phyloP scores from a whole-genome alignment of 345 rosid species.

The Sisymbrium altissimum region DNA sequence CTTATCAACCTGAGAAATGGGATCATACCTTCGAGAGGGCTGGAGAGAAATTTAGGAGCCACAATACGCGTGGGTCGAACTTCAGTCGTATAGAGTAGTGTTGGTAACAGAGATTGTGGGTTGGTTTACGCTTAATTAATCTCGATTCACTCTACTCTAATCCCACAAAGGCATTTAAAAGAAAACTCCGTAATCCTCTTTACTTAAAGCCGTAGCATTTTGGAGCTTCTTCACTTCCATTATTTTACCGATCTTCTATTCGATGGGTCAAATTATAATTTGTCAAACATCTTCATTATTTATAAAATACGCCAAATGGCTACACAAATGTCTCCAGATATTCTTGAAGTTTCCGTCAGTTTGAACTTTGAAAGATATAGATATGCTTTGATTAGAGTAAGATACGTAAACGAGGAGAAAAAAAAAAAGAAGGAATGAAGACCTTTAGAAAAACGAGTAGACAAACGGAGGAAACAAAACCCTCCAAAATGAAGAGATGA shows the following conservation, averaged over 20 bases:
- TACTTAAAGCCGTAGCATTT: background rate
- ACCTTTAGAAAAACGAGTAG: slow-evolving; percentile 2
- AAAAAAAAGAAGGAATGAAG: background rate
- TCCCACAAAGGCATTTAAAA: background rate
- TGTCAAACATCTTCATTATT: background rate
- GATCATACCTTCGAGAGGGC: no score
- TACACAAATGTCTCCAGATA: background rate
- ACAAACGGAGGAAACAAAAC: background rate
- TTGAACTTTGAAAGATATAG: background rate
- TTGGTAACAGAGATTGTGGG: background rate
- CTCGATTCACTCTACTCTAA: background rate
- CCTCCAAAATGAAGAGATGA: background rate
- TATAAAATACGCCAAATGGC: background rate
- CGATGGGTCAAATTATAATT: background rate
- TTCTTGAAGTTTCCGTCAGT: background rate
- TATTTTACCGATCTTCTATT: background rate
- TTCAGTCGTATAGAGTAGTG: background rate
- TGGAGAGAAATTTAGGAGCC: background rate
- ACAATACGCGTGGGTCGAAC: background rate
- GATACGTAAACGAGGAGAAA: background rate
- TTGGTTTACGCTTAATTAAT: background rate
- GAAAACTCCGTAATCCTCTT: background rate
- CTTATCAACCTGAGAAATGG: background rate
- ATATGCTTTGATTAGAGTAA: background rate
- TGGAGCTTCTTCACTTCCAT: background rate